Evolutionary conservation across 192 early-diverging fungal genomes (phyloP).

Genomic region (Umbelopsis ramanniana): DNA sequence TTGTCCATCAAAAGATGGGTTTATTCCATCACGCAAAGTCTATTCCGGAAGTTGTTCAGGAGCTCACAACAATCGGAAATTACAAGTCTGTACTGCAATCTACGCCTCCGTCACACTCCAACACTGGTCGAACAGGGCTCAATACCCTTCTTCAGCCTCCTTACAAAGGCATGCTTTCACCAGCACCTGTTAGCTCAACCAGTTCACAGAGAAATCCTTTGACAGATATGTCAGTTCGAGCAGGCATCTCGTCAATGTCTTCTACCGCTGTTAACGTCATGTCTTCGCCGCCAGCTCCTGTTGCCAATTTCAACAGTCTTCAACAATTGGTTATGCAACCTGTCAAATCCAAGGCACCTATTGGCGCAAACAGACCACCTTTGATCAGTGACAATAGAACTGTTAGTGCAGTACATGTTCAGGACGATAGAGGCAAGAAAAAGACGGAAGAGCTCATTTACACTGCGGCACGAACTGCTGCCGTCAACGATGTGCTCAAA

Average conservation of each 20-base stretch:
- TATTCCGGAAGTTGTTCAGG: conserved; percentile 33
- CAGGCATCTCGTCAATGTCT: not conserved
- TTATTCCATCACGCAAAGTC: conserved; percentile 56
- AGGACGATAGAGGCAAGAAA: not conserved
- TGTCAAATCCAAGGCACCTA: not conserved
- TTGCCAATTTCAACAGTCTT: not conserved
- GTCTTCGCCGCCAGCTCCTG: not conserved
- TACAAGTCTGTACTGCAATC: not conserved
- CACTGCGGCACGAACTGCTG: conserved; percentile 35
- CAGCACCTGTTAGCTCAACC: not conserved
- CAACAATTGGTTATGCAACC: conserved; percentile 4
- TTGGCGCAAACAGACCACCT: not conserved
- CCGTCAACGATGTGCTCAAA: conserved; percentile 36
- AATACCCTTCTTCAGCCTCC: not conserved
- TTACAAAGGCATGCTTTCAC: not conserved
- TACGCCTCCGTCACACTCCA: not conserved
- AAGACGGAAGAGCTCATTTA: conserved; percentile 33
- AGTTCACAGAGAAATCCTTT: not conserved
- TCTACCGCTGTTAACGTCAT: not conserved
- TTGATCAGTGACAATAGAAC: not conserved
- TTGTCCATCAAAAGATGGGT: conserved; percentile 65
- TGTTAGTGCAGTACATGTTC: not conserved
- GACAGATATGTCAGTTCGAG: not conserved
- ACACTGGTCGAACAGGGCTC: not conserved
- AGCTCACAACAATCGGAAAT: not conserved